phyloP scores from a whole-genome alignment of 257 asterid genomes.

The Vinca minor region DNA sequence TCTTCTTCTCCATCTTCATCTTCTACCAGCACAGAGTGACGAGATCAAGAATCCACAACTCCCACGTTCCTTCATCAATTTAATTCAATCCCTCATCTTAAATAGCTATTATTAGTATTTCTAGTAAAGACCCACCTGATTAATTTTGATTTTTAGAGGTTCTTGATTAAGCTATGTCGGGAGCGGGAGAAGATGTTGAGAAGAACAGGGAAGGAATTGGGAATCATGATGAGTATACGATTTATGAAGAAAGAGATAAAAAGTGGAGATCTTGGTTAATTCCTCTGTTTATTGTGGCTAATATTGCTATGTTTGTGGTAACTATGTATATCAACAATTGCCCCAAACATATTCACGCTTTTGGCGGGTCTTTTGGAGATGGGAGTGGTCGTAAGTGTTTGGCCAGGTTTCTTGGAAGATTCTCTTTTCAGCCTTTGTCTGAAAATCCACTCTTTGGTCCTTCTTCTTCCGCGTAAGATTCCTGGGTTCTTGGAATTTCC shows the following conservation, averaged over 20 bases:
- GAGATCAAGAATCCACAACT: background rate
- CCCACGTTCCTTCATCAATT: background rate
- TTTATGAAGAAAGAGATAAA: slow-evolving; percentile 33
- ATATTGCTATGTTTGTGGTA: slow-evolving; percentile 49
- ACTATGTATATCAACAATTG: slow-evolving; percentile 73
- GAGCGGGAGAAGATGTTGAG: slow-evolving; percentile 50
- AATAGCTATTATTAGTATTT: background rate
- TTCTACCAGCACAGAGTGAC: too few relatives aligned
- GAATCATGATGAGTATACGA: background rate
- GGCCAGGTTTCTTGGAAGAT: slow-evolving; percentile 62
- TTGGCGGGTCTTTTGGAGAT: slow-evolving; percentile 6
- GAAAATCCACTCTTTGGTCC: slow-evolving; percentile 90
- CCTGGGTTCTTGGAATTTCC: background rate
- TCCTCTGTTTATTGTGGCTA: slow-evolving; percentile 57
- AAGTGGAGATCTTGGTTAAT: slow-evolving; percentile 77
- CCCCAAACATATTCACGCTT: slow-evolving; percentile 29
- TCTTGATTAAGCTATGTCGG: slow-evolving; percentile 27
- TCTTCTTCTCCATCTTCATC: too few relatives aligned
- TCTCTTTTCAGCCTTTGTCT: slow-evolving; percentile 69
- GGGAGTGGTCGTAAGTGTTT: slow-evolving; percentile 33
- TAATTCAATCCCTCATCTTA: background rate
- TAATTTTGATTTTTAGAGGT: background rate
- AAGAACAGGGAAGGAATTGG: slow-evolving; percentile 21
- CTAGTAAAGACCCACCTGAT: background rate
- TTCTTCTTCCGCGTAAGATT: slow-evolving; percentile 71